Evolutionary conservation across 2,329 filamentous ascomycete genomes (phyloP), one percentile per base, ranked within the genome.

Genomic region (Esteya vermicola): DNA sequence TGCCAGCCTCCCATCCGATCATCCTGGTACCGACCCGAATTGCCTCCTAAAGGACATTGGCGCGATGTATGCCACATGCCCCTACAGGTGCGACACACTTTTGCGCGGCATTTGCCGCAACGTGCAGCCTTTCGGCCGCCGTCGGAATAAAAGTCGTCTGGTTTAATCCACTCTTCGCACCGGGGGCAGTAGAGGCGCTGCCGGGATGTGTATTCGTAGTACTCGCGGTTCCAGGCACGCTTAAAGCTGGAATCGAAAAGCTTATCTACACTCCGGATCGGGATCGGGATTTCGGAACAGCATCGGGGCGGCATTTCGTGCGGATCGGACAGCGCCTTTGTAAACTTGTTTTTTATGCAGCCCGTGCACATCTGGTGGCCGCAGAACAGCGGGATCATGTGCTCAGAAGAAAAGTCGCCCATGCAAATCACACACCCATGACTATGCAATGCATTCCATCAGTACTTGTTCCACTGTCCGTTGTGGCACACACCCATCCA

Each of bases 271-370:
- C 85, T 76, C 48, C 76, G 78, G 7, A 86, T 61, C 1, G 81
- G 75, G 43, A 93, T 93, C 48, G 75, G 71, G 12, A 85, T 74
- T 18, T 70, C 52, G 4, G 73, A 80, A 58, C 85, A 94, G 58
- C 85, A 94, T 53, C 69, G 73, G 0, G 86, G 86, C 16, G 86
- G 85, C 84, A 93, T 93, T 48, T 85, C 78, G 44, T 77, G 71
- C 1, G 82, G 77, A 54, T 93, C 83, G 32, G 69, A 78, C 45
- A 88, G 66, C 10, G 85, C 91, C 45, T 85, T 67, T 40, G 69
- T 75, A 59, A 93, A 93, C 42, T 75, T 70, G 37, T 76, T 73
- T 56, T 76, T 80, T 31, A 94, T 64, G 56, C 86, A 93, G 8
- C 68, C 56, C 47, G 81, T 68, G 57, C 86, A 93, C 80, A 89